These are phyloP conservation scores for Colletotrichum sp. DNA, from an alignment of 2,329 filamentous ascomycete species.

Conservation along the genomic window DNA sequence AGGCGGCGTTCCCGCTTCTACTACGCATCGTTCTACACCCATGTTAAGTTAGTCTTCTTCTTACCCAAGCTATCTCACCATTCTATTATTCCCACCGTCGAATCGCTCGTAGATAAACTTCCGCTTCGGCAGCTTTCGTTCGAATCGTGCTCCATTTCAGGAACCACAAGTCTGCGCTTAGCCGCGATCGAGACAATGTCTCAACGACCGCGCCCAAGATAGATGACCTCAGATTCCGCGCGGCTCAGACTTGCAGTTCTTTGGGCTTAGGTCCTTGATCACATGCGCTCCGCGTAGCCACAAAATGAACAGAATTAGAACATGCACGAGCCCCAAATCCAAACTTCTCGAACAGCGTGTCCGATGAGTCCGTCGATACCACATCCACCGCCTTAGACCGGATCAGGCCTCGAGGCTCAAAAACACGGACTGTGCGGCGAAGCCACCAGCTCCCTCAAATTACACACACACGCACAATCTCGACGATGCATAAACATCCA, in stretches of 20 bases:
- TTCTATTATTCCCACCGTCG: background rate
- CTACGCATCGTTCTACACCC: background rate
- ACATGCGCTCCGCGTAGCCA: background rate
- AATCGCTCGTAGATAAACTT: background rate
- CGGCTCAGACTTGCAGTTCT: background rate
- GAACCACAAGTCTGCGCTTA: background rate
- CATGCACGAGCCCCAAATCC: background rate
- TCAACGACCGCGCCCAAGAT: background rate
- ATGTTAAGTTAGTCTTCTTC: background rate
- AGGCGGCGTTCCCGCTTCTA: background rate
- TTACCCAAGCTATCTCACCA: background rate
- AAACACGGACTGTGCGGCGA: background rate
- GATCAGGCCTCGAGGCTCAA: background rate
- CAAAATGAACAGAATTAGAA: background rate
- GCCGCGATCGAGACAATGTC: background rate
- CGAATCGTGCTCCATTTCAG: fast-evolving
- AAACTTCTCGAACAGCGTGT: background rate
- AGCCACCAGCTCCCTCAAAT: background rate
- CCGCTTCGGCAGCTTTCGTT: background rate
- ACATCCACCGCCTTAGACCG: background rate
- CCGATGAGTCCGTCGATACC: background rate
- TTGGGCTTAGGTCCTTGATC: background rate
- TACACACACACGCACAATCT: background rate
- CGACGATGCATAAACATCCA: background rate
- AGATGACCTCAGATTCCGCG: background rate